phyloP scores from a whole-genome alignment of 768 basidiomycete species.

The Coprinellus aureogranulatus region DNA sequence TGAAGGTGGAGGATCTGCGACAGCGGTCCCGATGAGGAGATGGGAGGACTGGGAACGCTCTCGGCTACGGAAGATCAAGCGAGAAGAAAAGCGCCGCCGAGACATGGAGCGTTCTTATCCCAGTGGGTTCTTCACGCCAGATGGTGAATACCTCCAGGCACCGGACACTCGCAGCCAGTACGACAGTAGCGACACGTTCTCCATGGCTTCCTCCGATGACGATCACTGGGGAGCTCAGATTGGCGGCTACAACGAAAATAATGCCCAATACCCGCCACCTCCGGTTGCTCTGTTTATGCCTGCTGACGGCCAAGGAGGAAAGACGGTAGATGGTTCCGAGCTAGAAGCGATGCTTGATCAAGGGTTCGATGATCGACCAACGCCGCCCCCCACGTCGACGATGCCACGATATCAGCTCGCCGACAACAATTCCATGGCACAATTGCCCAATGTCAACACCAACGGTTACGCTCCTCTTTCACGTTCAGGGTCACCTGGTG shows the following conservation, averaged over 20 bases:
- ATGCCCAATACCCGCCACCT: constrained; percentile 75
- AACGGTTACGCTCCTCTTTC: constrained; percentile 59
- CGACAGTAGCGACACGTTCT: constrained; percentile 78
- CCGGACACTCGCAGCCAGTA: constrained; percentile 61
- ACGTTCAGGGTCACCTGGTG: constrained; percentile 46
- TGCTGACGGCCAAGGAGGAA: constrained; percentile 32
- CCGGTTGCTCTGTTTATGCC: constrained; percentile 66
- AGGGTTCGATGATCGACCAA: constrained; percentile 78
- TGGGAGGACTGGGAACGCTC: constrained; percentile 99
- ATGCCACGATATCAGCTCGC: constrained; percentile 62
- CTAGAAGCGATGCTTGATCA: constrained; percentile 90
- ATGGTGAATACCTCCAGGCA: constrained; percentile 62
- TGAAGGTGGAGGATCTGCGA: constrained; percentile 53
- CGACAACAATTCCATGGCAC: constrained; percentile 44
- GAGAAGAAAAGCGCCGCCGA: constrained; percentile 77
- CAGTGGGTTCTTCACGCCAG: constrained; percentile 59
- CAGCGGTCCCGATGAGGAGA: constrained; percentile 84
- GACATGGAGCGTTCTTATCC: constrained; percentile 82
- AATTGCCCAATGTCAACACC: constrained; percentile 38
- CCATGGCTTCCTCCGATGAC: constrained; percentile 84
- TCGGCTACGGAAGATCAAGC: constrained; percentile 81
- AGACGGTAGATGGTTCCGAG: constrained; percentile 66
- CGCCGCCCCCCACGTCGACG: constrained; percentile 44
- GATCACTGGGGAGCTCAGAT: constrained; percentile 96
- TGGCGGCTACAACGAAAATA: constrained; percentile 90